These are phyloP conservation scores for Cyphellophora attinorum DNA, from an alignment of 2,329 filamentous ascomycete species.

Conservation along the genomic window DNA sequence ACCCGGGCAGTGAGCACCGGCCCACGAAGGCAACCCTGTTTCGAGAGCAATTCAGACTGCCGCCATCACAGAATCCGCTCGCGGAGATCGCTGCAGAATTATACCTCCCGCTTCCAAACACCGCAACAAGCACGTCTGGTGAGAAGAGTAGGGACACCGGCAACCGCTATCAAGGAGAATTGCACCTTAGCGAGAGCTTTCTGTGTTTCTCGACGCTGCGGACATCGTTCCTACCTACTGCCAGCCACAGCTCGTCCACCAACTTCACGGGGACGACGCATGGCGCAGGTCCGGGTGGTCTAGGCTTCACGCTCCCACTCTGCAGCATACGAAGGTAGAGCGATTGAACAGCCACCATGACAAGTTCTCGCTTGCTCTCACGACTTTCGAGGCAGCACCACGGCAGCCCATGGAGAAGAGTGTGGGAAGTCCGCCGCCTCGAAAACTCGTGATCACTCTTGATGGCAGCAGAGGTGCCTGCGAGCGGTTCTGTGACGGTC, in stretches of 20 bases:
- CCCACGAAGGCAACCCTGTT: conserved; percentile 89
- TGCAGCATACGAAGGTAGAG: conserved; percentile 90
- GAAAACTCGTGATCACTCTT: conserved; percentile 85
- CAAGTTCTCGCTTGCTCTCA: conserved; percentile 84
- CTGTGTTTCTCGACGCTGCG: conserved; percentile 94
- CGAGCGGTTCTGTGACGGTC: conserved; percentile 89
- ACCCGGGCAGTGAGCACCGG: conserved; percentile 63
- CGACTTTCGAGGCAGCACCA: conserved; percentile 73
- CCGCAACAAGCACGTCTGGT: conserved; percentile 50
- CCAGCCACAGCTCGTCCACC: conserved; percentile 69
- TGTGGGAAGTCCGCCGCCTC: conserved; percentile 28
- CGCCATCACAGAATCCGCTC: conserved; percentile 80
- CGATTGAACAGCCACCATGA: conserved; percentile 86
- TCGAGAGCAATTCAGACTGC: conserved; percentile 91
- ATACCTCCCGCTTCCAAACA: conserved; percentile 69
- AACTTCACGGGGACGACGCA: conserved; percentile 88
- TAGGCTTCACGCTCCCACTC: conserved; percentile 89
- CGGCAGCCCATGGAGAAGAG: conserved; percentile 40
- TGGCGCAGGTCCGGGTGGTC: conserved; percentile 82
- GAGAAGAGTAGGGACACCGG: conserved; percentile 52
- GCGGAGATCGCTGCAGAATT: conserved; percentile 96
- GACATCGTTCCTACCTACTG: conserved; percentile 72
- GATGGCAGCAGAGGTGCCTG: conserved; percentile 81
- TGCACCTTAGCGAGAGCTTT: conserved; percentile 89
- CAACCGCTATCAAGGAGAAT: conserved; percentile 82